Conservation (phyloP, 2,329 filamentous ascomycete genomes). For the Cadophora sp. region DNA sequence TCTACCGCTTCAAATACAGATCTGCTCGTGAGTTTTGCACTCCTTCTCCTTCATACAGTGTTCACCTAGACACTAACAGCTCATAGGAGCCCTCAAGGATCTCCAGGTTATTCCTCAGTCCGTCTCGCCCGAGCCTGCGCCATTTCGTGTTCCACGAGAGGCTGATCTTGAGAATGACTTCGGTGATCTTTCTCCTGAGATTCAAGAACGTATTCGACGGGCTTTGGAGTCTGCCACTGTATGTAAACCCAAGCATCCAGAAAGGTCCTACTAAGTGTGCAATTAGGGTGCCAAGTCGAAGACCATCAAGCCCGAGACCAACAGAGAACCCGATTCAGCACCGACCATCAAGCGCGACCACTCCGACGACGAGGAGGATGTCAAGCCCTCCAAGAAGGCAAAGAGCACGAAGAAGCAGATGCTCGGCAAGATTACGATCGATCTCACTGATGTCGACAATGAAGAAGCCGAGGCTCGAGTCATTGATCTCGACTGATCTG, state of each 20-base stretch:
- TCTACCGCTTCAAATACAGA: conserved; percentile 40
- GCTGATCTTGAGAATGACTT: background rate
- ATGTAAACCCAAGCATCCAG: too few relatives aligned
- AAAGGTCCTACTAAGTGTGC: too few relatives aligned
- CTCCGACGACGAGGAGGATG: conserved; percentile 3
- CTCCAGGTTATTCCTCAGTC: conserved; percentile 37
- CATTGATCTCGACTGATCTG: conserved; percentile 9
- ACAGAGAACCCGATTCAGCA: too few relatives aligned
- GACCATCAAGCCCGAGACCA: too few relatives aligned
- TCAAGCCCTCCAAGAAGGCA: conserved; percentile 10
- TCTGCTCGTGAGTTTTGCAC: conserved; percentile 29
- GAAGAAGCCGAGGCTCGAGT: conserved; percentile 6
- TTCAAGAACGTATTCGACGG: too few relatives aligned
- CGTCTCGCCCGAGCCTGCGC: too few relatives aligned
- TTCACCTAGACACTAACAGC: background rate
- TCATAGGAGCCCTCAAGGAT: conserved; percentile 31
- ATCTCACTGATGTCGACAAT: conserved; percentile 27
- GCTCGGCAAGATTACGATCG: conserved; percentile 24
- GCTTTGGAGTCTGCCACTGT: too few relatives aligned
- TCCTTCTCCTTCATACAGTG: background rate
- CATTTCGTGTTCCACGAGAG: too few relatives aligned
- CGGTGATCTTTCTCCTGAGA: background rate
- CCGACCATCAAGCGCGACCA: conserved; percentile 21
- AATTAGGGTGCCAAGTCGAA: background rate
- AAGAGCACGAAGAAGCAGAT: conserved; percentile 15